Conservation (phyloP, 1,284 basidiomycete genomes). For the Cryptococcus neoformans region DNA sequence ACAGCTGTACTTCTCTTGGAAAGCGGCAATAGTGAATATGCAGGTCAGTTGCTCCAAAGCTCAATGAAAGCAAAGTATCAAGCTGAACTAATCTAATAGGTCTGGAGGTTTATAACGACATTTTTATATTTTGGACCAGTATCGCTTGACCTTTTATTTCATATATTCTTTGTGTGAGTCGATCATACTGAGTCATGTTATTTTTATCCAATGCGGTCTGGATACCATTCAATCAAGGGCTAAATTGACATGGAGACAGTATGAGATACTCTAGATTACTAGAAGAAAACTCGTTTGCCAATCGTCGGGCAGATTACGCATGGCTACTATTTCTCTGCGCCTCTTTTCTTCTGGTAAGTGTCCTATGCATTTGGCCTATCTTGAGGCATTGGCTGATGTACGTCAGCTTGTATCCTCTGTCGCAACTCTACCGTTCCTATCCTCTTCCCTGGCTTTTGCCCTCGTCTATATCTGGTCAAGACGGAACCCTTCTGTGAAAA, state of each 20-base stretch:
- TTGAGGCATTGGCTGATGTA: background rate
- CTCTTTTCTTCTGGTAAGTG: constrained; percentile 70
- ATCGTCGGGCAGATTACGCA: constrained; percentile 85
- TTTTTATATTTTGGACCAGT: constrained; percentile 96
- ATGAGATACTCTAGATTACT: constrained; percentile 96
- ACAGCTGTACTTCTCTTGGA: constrained; percentile 88
- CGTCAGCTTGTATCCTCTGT: constrained; percentile 72
- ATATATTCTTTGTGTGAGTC: constrained; percentile 94
- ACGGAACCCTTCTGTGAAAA: constrained; percentile 87
- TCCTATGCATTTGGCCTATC: background rate
- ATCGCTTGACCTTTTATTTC: constrained; percentile 92
- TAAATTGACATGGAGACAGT: constrained; percentile 50
- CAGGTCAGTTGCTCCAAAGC: constrained; percentile 57
- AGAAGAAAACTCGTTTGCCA: constrained; percentile 92
- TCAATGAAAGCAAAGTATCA: background rate
- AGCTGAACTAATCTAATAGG: constrained; percentile 52
- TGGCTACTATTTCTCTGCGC: constrained; percentile 83
- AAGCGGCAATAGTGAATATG: constrained; percentile 71
- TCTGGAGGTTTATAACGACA: constrained; percentile 84
- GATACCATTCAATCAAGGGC: no score
- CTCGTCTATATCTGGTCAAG: constrained; percentile 97
- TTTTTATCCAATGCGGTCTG: no score
- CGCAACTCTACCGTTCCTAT: constrained; percentile 78
- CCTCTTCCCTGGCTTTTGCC: constrained; percentile 68
- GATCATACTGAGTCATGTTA: background rate